phyloP scores from a whole-genome alignment of 2,329 filamentous ascomycete species.

The Metarhizium album region DNA sequence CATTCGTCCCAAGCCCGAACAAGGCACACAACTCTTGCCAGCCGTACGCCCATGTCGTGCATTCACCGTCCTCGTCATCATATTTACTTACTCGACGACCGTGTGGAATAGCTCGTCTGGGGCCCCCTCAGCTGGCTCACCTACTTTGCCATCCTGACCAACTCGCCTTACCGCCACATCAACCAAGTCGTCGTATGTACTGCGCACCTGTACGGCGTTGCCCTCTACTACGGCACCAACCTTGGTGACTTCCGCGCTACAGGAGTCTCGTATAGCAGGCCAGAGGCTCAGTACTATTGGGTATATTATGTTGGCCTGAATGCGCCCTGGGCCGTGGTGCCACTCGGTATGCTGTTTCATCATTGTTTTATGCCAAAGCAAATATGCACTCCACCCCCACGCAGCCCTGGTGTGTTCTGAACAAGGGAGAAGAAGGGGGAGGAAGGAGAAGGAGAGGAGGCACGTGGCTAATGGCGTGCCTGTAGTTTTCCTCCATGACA shows the following conservation, averaged over 20 bases:
- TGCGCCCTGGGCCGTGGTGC: slow-evolving; percentile 47
- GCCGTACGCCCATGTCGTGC: too few relatives aligned
- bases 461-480: neutral
- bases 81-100: neutral
- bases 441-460: neutral
- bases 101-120: slow-evolving; percentile 34
- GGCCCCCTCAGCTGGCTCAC: slow-evolving; percentile 46
- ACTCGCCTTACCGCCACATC: slow-evolving; percentile 36
- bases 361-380: neutral
- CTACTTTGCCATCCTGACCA: slow-evolving; percentile 32
- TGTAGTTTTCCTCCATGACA: slow-evolving; percentile 22
- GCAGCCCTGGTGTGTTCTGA: neutral
- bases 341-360: slow-evolving; percentile 32
- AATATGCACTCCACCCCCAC: neutral
- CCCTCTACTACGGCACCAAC: slow-evolving; percentile 51
- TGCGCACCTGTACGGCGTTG: slow-evolving; percentile 50
- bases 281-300: slow-evolving; percentile 52
- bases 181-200: slow-evolving; percentile 40
- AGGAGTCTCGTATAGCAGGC: slow-evolving; percentile 42
- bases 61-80: neutral
- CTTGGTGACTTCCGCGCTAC: slow-evolving; percentile 33
- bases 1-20: neutral
- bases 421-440: neutral
- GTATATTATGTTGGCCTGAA: slow-evolving; percentile 53
- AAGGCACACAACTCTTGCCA: neutral